Evolutionary conservation across 768 basidiomycete species (phyloP), one percentile per base, ranked within the genome.

Genomic region (Roridomyces roridus): DNA sequence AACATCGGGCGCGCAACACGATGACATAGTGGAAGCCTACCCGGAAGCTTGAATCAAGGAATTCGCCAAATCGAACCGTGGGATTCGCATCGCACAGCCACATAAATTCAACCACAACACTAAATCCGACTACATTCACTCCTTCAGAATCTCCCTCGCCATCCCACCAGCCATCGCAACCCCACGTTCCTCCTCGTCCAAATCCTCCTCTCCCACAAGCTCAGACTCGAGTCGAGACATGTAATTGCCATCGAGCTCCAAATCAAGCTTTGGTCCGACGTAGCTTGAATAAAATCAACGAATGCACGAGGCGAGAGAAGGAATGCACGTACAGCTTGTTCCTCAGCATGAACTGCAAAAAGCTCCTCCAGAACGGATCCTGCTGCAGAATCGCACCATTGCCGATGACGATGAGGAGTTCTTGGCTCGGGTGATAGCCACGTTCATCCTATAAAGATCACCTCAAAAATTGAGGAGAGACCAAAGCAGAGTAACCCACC

Each of bases 361-460:
- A 81, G 18, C 75, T 74, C 65, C 77, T 77, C 81, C 81, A 83
- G 55, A 81, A 81, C 1, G 80, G 76, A 66, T 83, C 81, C 17
- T 67, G 67, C 55, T 76, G 71, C 4, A 81, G 69, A 4, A 80
- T 67, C 0, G 57, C 57, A 14, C 72, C 78, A 59, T 81, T 82
- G 9, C 81, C 81, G 44, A 82, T 70, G 17, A 83, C 75, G 6
- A 83, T 70, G 18, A 83, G 58, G n/a, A 83, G 72, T 55, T 82
- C 80, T 57, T 77, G 81, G 81, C 81, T n/a, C 81, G 79, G 2
- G 81, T 82, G 25, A 83, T 81, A 10, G 80, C 78, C 8, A 82
- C 81, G 52, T 83, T 83, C 80, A 83, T 80, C 55, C 81, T 83
- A 46, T 23, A 25, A n/a, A 46, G 23, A 17, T 11, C 5, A 26